Conservation (phyloP, 148 eudicot species). For the Camellia granthamiana region DNA sequence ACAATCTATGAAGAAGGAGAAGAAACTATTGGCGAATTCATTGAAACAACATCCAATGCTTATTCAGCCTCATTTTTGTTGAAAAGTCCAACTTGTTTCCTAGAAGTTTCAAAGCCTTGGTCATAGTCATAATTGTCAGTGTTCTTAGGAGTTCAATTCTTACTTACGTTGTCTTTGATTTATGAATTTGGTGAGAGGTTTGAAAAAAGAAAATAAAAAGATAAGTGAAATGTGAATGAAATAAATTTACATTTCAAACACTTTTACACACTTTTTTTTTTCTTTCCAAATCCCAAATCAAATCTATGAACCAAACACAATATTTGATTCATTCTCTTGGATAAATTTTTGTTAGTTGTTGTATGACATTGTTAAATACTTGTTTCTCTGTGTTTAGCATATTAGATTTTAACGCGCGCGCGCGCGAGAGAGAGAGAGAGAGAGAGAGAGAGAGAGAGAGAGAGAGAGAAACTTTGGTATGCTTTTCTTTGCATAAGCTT, state of each 20-base stretch:
- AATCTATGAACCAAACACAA: no score
- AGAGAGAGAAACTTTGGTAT: background rate
- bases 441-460: background rate
- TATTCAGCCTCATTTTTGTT: background rate
- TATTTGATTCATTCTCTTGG: no score
- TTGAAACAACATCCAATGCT: background rate
- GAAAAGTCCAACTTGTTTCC: background rate
- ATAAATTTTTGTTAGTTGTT: background rate
- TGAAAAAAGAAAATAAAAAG: no score
- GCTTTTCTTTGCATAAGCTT: background rate
- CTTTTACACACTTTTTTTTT: no score
- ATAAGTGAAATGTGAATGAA: no score
- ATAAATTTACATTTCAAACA: no score
- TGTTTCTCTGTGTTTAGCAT: background rate
- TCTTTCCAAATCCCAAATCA: no score
- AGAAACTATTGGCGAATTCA: background rate
- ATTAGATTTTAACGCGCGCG: background rate
- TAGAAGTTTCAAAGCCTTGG: slow-evolving; percentile 8
- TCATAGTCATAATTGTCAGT: background rate
- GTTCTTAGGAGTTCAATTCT: background rate
- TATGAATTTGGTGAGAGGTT: no score
- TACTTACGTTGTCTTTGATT: no score
- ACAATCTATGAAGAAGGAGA: slow-evolving; percentile 9
- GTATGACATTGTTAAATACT: background rate
- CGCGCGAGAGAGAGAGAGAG: background rate